Base-by-base conservation (phyloP, 139 green algal genomes). In the Tetratostichococcus sp. region DNA sequence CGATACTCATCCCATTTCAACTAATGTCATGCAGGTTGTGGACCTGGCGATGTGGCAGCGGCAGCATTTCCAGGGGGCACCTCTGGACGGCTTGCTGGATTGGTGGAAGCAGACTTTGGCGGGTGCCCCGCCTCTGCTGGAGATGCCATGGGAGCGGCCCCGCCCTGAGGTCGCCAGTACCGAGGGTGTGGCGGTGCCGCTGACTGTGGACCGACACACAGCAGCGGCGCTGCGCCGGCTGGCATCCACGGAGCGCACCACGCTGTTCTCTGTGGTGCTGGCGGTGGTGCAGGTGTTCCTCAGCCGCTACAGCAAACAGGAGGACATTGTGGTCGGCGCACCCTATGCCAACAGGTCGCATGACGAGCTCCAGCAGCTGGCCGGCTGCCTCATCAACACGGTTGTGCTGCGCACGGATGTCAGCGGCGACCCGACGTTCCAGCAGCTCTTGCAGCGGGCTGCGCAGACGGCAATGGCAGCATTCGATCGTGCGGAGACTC, bases 371-470 rank as follows among this genome's bases (percentile, higher is more conserved):
- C 57, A 71, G 34, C 59, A 30, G 34, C 65, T 65, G 35, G 57
- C 69, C 4, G 74, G 74, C 34, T 79, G 50, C 34, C 69, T 79
- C 30, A 65, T 79, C 74, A 79, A 79, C 35, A 62, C 50, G 2
- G 2, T 25, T 23, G 50, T 17, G 57, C 74, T 35, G 57, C 31
- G 35, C 35, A 65, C 39, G 11, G 35, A 65, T 23, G 6, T 74
- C n/a, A 39, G 28, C 30, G 69, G 35, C 69, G 30, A 65, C 35
- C 69, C 69, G 5, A 57, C 21, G 17, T 74, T 74, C 69, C 35
- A 34, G 35, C 30, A 17, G 57, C 66, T 80, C 22, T 32, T 32
- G 68, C 72, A 43, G 65, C 65, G 31, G 4, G 65, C 16, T 2
- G 22, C 2, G 8, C 2, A 34, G 30, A 35, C 65, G 19, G 16